Conservation (phyloP, 2,329 filamentous ascomycete species). For the Aspergillus sp. region DNA sequence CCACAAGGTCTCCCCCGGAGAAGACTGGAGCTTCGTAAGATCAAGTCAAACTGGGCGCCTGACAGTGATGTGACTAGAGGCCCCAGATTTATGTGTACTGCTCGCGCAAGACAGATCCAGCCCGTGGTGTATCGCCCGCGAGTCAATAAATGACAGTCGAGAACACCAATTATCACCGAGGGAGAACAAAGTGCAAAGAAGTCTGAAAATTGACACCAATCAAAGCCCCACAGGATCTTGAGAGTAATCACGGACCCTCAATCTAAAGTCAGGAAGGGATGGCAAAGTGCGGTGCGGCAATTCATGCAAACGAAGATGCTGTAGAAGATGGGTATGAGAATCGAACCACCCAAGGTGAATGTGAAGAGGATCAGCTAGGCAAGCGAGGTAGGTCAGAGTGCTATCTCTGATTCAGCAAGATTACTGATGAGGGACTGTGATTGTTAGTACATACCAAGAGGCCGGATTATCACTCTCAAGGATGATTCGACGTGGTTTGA, state of each 20-base stretch:
- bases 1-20: neutral
- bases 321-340: neutral
- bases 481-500: too few species aligned
- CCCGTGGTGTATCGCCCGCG: constrained; percentile 1
- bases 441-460: too few species aligned
- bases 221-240: neutral
- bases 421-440: neutral
- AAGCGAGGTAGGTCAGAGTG: neutral
- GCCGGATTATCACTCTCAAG: too few species aligned
- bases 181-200: neutral
- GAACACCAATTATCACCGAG: neutral
- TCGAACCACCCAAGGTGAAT: neutral
- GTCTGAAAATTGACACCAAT: neutral
- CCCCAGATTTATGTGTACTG: constrained; percentile 7
- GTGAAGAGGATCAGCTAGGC: neutral
- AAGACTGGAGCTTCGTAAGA: neutral
- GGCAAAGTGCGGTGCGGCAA: neutral
- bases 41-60: neutral
- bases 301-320: neutral
- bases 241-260: neutral
- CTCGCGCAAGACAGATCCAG: neutral
- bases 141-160: neutral
- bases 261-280: neutral
- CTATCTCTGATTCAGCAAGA: neutral
- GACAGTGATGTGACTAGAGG: neutral